Conservation (phyloP, 768 basidiomycete species). For the Podaxis sp. region DNA sequence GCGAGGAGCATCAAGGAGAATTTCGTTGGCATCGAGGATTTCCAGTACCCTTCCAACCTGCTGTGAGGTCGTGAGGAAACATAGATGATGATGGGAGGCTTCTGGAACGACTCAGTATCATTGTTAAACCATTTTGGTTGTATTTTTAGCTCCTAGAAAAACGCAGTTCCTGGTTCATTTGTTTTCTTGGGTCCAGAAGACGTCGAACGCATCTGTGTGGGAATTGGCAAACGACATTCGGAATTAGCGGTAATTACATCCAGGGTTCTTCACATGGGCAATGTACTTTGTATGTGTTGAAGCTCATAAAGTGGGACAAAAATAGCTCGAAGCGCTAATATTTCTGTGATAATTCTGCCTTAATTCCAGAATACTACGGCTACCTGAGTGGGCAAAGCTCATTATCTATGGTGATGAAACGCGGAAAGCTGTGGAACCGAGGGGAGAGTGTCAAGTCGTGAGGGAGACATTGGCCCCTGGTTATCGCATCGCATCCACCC, state of each 20-base stretch:
- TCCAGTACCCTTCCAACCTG: slow-evolving; percentile 85
- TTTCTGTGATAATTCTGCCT: neutral
- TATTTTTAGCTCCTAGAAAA: neutral
- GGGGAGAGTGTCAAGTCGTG: neutral
- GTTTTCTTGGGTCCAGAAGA: too few species aligned
- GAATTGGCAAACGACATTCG: neutral
- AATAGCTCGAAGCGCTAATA: neutral
- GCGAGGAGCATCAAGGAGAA: slow-evolving; percentile 97
- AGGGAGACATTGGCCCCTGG: neutral
- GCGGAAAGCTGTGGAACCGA: neutral
- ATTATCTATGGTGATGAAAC: neutral
- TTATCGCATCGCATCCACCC: neutral
- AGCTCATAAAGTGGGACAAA: neutral
- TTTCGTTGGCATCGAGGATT: slow-evolving; percentile 79
- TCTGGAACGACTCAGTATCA: neutral
- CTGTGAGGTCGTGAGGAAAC: slow-evolving; percentile 30
- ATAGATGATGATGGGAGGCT: neutral
- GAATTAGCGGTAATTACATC: neutral
- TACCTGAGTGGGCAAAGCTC: neutral
- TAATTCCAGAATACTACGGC: neutral
- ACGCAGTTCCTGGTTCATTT: too few species aligned
- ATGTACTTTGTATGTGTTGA: neutral
- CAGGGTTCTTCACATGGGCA: neutral
- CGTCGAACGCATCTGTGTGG: too few species aligned
- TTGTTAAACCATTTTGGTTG: neutral